Base-by-base conservation (phyloP, 805 yeast genomes). In the Ogataea nitratoaversa region DNA sequence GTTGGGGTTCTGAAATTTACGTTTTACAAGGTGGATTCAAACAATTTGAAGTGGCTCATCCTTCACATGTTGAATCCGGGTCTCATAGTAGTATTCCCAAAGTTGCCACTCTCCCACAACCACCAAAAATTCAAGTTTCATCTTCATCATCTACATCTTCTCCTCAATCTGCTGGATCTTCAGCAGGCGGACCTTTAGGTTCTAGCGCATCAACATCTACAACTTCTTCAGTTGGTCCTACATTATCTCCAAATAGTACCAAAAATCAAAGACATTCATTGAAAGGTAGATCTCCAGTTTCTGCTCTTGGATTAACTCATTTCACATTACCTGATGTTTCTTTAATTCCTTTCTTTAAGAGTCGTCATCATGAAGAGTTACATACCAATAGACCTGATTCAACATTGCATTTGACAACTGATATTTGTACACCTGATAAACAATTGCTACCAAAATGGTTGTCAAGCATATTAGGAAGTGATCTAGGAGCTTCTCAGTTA, bases 381-480 rank as follows among this genome's bases (percentile, higher is more conserved):
- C 34, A 64, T 19, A 41, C 58, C 5, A 25, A 48, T 5, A 48
- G 47, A 27, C 52, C 61, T 0, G 68, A 62, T 40, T 32, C 42
- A 5, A 36, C 56, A 2, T 33, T 64, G 19, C 58, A 52, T 39
- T 46, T 65, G 14, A 41, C 50, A 12, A 53, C 59, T 2, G 20
- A 40, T 5, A 20, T 53, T n/a, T 31, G 56, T 9, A 48, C 53
- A 6, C 41, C 44, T 13, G 52, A 52, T 32, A 49, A 40, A 30
- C 40, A 47, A 6, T 38, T 34, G 17, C 60, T 82, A 37, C 88
- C 89, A 1, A 32, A 38, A 2, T 84, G 90, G 90, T 63, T 82
- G 20, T 51, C 52, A 23, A 41, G 54, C 19, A 61, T 69, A 2
- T 53, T 70, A 19, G 60, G 60, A 3, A 48, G 57, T 12, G 65